Evolutionary conservation across 2,329 filamentous ascomycete species (phyloP), one percentile per base, ranked within the genome.

Genomic region (Pyrenophora tritici-repentis): DNA sequence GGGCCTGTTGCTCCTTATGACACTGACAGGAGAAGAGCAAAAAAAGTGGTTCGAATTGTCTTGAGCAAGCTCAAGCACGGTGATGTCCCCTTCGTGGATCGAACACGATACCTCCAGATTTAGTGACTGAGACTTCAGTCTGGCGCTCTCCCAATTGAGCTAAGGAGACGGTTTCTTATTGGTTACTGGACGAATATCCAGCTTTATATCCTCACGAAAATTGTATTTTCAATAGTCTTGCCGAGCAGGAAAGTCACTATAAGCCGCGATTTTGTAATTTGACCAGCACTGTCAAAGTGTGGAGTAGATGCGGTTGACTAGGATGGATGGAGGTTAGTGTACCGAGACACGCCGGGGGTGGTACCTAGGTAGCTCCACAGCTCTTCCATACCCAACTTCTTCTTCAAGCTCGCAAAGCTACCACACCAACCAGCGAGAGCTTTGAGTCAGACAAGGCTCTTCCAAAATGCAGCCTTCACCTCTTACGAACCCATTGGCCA

Each of bases 401-500:
- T 34, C 29, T 47, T 50, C 44, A 13, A 42, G 26, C 36, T 43
- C 24, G 38, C 39, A 42, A 24, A 32, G 39, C 29, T 29, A 24
- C 17, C 36, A 41, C 43, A 35, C 10, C 41, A 38, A 34, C 39
- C 12, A 13, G 26, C 18, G n/a, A 41, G 37, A 17, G 13, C 5
- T 14, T 14, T 14, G 10, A 26, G 12, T n/a, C 36, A 12, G 1
- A 6, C 2, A 12, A 10, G 8, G 14, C n/a, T 20, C 32, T 17
- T 13, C 9, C 43, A 44, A 13, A 1, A 73, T 73, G 70, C 65
- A 67, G 35, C 47, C 56, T 10, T 72, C 70, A 16, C 68, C 65
- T 4, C 66, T 92, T 62, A 79, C 82, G 6, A 92, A 93, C 57
- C 84, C 88, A 17, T 80, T 93, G 41, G 88, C 86, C 13, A 88